Evolutionary conservation across 768 basidiomycete genomes (phyloP).

Genomic region (Coprinellus micaceus): DNA sequence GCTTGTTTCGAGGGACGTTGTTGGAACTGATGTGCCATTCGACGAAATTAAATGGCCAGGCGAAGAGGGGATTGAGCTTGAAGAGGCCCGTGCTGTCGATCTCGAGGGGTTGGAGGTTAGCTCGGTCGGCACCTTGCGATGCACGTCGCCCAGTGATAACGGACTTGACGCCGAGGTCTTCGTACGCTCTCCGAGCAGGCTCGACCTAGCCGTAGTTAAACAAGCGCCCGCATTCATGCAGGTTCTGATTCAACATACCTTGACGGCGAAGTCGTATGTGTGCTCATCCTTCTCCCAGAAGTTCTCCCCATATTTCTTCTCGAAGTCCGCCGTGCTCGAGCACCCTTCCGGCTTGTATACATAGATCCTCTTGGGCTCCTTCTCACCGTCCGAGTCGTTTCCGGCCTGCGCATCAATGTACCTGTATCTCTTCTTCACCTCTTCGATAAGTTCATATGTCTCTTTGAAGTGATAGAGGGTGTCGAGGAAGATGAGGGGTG

Average conservation of each 20-base stretch:
- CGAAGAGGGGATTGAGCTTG: conserved; percentile 91
- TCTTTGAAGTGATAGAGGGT: conserved; percentile 95
- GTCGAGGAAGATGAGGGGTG: conserved; percentile 93
- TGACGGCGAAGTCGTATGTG: conserved; percentile 87
- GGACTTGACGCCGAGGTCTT: conserved; percentile 69
- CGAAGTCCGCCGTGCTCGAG: conserved; percentile 67
- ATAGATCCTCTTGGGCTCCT: conserved; percentile 38
- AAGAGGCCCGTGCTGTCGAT: conserved; percentile 85
- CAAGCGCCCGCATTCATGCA: background rate
- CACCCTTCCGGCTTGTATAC: conserved; percentile 79
- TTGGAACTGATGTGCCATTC: conserved; percentile 81
- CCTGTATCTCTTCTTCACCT: conserved; percentile 75
- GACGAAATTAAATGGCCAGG: conserved; percentile 82
- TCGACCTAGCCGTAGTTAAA: conserved; percentile 63
- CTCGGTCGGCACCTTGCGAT: conserved; percentile 90
- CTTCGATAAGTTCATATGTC: conserved; percentile 84
- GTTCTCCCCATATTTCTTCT: conserved; percentile 69
- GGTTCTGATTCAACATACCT: conserved; percentile 46
- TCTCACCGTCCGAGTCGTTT: background rate
- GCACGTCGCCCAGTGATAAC: conserved; percentile 95
- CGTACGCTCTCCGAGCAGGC: conserved; percentile 86
- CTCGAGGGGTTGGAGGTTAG: conserved; percentile 79
- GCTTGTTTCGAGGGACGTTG: conserved; percentile 81
- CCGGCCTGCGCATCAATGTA: conserved; percentile 28
- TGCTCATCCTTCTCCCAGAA: conserved; percentile 89